A percentile compares a stretch with the other conserved stretches of the same genome.
phyloP scores from a whole-genome alignment of 139 green algal species.

The Chlamydomonas incerta region DNA sequence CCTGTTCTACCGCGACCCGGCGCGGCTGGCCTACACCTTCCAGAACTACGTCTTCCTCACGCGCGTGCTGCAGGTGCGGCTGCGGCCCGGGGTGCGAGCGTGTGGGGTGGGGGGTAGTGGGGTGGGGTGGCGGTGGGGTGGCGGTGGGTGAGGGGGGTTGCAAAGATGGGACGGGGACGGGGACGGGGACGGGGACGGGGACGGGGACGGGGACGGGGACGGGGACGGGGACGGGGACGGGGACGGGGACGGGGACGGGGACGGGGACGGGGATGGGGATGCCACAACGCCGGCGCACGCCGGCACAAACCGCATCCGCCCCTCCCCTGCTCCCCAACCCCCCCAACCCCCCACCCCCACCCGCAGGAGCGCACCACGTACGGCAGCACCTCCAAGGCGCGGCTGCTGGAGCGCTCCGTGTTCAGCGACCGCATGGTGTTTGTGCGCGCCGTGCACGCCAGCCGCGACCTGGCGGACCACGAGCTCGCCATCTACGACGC shows the following conservation, averaged over 20 bases:
- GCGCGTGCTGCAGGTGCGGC: slow-evolving; percentile 65
- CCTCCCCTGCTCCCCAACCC: too few relatives aligned
- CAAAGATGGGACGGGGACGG: too few relatives aligned
- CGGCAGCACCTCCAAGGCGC: slow-evolving; percentile 56
- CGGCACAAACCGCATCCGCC: too few relatives aligned
- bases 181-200: too few relatives aligned
- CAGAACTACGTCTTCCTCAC: slow-evolving; percentile 99
- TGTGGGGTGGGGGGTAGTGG: too few relatives aligned
- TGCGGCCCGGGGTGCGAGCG: slow-evolving; percentile 34
- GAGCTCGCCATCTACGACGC: slow-evolving; percentile 89
- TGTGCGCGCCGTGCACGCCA: slow-evolving; percentile 89
- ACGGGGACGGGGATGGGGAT: too few relatives aligned
- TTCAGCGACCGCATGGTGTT: slow-evolving; percentile 99
- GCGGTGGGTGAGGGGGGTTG: too few relatives aligned
- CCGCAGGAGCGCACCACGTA: slow-evolving; percentile 74
- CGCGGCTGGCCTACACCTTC: slow-evolving; percentile 95
- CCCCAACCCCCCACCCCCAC: background rate
- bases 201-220: too few relatives aligned
- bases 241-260: too few relatives aligned
- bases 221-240: too few relatives aligned
- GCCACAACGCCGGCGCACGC: too few relatives aligned
- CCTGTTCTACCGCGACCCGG: slow-evolving; percentile 91
- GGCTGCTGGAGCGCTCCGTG: slow-evolving; percentile 94
- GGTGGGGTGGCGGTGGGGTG: background rate
- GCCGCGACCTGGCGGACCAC: slow-evolving; percentile 85